Evolutionary conservation across 2,329 filamentous ascomycete species (phyloP).

Genomic region (Macroventuria anomochaeta): DNA sequence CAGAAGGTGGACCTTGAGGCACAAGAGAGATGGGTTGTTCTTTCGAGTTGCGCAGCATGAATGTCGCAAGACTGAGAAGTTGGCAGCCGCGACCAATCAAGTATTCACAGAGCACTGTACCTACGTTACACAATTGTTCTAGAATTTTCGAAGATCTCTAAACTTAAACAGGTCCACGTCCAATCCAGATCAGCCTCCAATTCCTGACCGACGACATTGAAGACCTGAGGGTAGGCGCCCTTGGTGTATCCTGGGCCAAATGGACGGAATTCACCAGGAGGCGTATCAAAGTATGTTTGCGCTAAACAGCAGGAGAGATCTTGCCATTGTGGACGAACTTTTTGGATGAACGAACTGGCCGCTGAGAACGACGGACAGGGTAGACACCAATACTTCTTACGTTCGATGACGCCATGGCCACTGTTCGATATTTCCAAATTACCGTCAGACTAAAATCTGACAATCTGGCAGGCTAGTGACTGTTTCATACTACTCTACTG

Average conservation of each 20-base stretch:
- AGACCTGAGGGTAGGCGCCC: slow-evolving; percentile 43
- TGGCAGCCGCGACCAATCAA: no score
- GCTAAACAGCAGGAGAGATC: not conserved
- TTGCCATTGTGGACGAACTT: not conserved
- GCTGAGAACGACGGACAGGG: not conserved
- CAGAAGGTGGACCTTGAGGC: no score
- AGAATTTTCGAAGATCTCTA: no score
- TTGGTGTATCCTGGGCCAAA: slow-evolving; percentile 22
- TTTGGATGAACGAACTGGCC: not conserved
- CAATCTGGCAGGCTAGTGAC: not conserved
- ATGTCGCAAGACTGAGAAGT: no score
- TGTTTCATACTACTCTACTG: not conserved
- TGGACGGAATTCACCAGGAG: slow-evolving; percentile 16
- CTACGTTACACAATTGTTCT: no score
- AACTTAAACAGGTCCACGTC: no score
- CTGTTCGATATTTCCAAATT: not conserved
- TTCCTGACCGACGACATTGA: slow-evolving; percentile 44
- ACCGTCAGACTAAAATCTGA: not conserved
- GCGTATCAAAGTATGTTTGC: slow-evolving; percentile 18
- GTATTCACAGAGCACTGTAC: no score
- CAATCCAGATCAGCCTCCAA: slow-evolving; percentile 49
- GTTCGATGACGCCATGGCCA: not conserved
- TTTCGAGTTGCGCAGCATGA: no score
- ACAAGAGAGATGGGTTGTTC: no score
- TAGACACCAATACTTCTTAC: not conserved